Evolutionary conservation across 805 yeast genomes (phyloP), one percentile per base, ranked within the genome.

Genomic region (Ogataea neopini): DNA sequence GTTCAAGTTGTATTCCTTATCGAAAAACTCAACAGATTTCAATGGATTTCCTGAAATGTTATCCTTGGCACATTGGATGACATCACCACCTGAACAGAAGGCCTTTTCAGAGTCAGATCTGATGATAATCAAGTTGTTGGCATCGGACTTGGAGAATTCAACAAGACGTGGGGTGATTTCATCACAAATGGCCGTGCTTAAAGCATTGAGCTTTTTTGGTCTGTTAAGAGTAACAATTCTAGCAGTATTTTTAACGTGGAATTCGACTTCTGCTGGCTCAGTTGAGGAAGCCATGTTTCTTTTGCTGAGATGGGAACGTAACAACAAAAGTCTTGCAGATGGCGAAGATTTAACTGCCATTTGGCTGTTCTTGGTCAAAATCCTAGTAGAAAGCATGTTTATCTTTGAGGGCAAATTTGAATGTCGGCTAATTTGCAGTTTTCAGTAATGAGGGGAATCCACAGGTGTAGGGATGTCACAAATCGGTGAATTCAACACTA

Each of bases 61-160:
- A 51, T 72, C 71, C 44, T 73, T 73, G 19, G 92, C 96, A 59
- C 90, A 83, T 43, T 79, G 80, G 34, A 92, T 84, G 37, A 92
- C 96, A 66, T 92, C 99, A 23, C 98, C 99, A 41, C 99, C 99
- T 26, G 98, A 96, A 68, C 97, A 89, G 51, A 92, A 81, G 1
- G 96, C 83, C 62, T 80, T 81, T 19, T 81, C 80, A n/a, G 76
- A 68, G 51, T 67, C 73, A 26, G 92, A 84, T 47, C 81, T 83
- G 52, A 92, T 71, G 37, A 94, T 73, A 32, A 92, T 70, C 47
- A 88, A 61, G 52, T 83, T 80, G 48, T 84, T 81, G 15, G 79
- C 70, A 39, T 75, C 75, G 15, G 89, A 80, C 61, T 86, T 86
- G 43, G 88, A 73, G 68, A 84, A 90, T 64, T 91, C 97, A 39